Evolutionary conservation across 2,329 filamentous ascomycete species (phyloP), one percentile per base, ranked within the genome.

Genomic region (Trichoderma atroviride): DNA sequence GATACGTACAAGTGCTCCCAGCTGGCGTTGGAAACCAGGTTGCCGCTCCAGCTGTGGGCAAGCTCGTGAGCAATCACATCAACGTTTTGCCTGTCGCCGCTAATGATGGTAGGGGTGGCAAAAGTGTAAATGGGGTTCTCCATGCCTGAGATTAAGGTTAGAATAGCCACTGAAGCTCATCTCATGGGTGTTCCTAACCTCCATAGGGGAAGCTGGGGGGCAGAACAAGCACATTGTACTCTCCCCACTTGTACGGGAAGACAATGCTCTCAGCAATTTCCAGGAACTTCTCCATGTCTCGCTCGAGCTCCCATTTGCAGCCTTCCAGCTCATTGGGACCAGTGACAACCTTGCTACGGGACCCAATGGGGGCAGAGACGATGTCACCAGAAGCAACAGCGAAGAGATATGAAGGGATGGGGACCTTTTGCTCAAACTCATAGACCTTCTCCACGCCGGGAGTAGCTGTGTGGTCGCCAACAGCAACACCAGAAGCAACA

Each of bases 81-180:
- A 24, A 98, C 89, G 74, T 98, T 98, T 77, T 97, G 91, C 55
- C 91, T 87, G 75, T 95, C 92, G 59, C 95, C 95, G 69, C 92
- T 96, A 76, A 99, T 94, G 74, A 98, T 91, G 43, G 94, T 97
- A 2, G 95, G 95, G 1, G 96, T 98, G 1, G 94, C 95, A 78
- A 97, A 98, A 0, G 96, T 98, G 81, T 92, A 97, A 65, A 97
- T 89, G 0, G 94, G 94, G 78, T 97, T 97, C 79, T 97, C 94
- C 91, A 94, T 94, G 71, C 89, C 89, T 86, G 68, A 4, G 73
- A 75, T 40, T 47, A 40, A 13, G 2, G 1, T 68, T n/a, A 63
- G 52, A 35, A 69, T 16, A 29, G 27, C 2, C 43, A 24, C 1
- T 31, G n/a, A 69, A 59, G 61, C 31, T 50, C 24, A 29, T 31